Conservation (phyloP, 2,329 filamentous ascomycete genomes). For the Calonectria naviculata region DNA sequence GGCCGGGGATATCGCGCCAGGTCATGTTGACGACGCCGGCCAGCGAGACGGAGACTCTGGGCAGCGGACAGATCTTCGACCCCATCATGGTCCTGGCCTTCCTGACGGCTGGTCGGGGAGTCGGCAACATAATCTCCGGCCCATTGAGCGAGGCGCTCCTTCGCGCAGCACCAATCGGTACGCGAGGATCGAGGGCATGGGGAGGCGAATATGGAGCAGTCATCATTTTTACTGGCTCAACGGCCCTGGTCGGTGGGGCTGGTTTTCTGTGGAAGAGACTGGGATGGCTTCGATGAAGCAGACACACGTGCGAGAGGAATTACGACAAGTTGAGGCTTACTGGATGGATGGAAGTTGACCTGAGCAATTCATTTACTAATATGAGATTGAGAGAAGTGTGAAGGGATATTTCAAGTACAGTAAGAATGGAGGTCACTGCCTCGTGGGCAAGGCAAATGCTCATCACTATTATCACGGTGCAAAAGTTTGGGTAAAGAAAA, state of each 20-base stretch:
- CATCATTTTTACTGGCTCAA: constrained; percentile 65
- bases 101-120: constrained; percentile 64
- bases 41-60: constrained; percentile 13
- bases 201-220: constrained; percentile 55
- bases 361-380: no score
- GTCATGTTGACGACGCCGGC: constrained; percentile 33
- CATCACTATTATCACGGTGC: no score
- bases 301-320: no score
- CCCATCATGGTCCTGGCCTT: constrained; percentile 65
- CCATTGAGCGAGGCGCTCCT: constrained; percentile 64
- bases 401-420: no score
- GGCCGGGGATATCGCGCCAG: constrained; percentile 62
- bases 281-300: constrained; percentile 53
- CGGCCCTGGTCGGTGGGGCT: constrained; percentile 30
- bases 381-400: no score
- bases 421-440: no score
- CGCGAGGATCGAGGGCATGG: constrained; percentile 55
- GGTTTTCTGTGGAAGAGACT: constrained; percentile 29
- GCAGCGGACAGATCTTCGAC: constrained; percentile 41
- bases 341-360: no score
- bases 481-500: no score
- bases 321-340: no score
- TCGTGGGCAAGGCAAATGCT: no score
- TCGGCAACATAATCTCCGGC: constrained; percentile 68
- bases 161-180: constrained; percentile 49